phyloP scores from a whole-genome alignment of 2,329 filamentous ascomycete species.

The Neofusicoccum sp. region DNA sequence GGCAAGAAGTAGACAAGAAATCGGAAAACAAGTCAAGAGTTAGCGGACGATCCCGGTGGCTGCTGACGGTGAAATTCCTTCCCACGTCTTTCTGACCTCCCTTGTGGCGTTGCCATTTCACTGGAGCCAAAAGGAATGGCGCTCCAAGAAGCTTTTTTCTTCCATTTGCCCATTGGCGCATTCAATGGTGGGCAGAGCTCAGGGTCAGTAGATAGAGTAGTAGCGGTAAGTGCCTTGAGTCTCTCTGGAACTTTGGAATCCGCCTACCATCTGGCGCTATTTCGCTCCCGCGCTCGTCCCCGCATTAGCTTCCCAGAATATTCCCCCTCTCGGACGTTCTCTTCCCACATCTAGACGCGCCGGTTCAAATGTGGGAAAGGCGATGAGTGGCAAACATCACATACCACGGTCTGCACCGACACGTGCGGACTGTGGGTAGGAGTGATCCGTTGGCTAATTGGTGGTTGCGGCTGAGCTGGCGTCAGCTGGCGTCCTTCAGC shows the following conservation, averaged over 20 bases:
- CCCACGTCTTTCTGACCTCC: too few species aligned
- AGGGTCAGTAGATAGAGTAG: background rate
- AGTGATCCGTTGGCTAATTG: background rate
- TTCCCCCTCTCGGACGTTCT: background rate
- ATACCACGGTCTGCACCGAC: background rate
- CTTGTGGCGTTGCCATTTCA: background rate
- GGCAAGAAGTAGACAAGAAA: conserved; percentile 13
- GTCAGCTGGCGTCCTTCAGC: background rate
- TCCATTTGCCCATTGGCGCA: background rate
- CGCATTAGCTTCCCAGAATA: background rate
- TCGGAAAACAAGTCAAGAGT: background rate
- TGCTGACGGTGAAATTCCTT: background rate
- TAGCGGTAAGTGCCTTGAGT: background rate
- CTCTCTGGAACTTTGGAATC: background rate
- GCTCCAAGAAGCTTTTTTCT: background rate
- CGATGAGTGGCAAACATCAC: background rate
- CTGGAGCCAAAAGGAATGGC: background rate
- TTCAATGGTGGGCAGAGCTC: background rate
- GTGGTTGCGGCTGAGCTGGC: background rate
- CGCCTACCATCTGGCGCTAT: background rate
- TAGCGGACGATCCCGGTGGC: background rate
- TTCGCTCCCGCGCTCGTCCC: background rate
- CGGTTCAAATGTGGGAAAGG: background rate
- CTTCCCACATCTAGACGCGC: background rate
- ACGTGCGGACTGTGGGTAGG: background rate